These are phyloP conservation scores for Phellopilus nigrolimitatus DNA, from an alignment of 1,284 basidiomycete genomes.

Conservation along the genomic window DNA sequence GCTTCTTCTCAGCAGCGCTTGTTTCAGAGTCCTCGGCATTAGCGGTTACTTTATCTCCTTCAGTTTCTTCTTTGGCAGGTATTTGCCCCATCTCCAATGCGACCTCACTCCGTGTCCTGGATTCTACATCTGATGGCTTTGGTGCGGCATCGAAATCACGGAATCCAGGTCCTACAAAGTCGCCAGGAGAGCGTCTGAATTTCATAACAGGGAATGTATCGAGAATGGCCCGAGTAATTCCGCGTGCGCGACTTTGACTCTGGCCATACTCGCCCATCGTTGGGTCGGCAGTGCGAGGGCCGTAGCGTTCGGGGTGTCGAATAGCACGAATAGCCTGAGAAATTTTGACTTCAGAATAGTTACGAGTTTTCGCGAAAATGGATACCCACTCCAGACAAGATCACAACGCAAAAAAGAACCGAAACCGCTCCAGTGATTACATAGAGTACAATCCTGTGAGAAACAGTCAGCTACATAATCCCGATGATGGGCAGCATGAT, in stretches of 20 bases:
- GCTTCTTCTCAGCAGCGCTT: neutral
- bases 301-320: conserved; percentile 88
- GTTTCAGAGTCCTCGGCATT: neutral
- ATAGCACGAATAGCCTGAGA: conserved; percentile 72
- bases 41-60: neutral
- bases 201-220: conserved; percentile 94
- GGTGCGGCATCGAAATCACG: conserved; percentile 7
- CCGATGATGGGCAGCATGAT: no score
- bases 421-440: conserved; percentile 83
- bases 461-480: no score
- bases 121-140: conserved; percentile 33
- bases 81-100: conserved; percentile 11
- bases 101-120: conserved; percentile 1
- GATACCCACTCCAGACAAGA: conserved; percentile 75
- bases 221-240: conserved; percentile 83
- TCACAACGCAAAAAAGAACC: conserved; percentile 74
- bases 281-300: conserved; percentile 54
- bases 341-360: conserved; percentile 14
- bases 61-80: neutral
- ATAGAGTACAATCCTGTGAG: conserved; percentile 83
- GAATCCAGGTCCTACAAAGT: conserved; percentile 2
- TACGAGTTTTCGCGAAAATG: conserved; percentile 12
- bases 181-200: conserved; percentile 45
- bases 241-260: conserved; percentile 67
- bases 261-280: conserved; percentile 38